A percentile compares a stretch with the other conserved stretches of the same genome.
Evolutionary conservation across 768 basidiomycete genomes (phyloP).

Genomic region (Serpula lacrymans): DNA sequence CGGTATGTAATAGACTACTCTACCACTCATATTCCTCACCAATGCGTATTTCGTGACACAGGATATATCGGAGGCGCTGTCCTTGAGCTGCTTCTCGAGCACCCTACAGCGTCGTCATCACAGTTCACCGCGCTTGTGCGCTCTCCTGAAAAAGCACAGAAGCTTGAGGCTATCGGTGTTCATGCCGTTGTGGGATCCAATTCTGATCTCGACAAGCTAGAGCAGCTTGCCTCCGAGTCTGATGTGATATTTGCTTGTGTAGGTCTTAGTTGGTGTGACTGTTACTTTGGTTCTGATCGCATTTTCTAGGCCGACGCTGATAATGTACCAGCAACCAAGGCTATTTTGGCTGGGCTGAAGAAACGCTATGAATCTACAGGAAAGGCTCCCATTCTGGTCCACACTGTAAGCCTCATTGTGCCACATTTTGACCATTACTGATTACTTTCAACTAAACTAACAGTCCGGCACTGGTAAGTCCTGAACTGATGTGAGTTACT

Average conservation of each 20-base stretch:
- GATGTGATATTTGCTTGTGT: constrained; percentile 44
- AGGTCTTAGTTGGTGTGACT: constrained; percentile 7
- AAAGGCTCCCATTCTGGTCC: constrained; percentile 47
- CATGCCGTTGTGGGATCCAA: constrained; percentile 40
- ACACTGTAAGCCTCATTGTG: constrained; percentile 53
- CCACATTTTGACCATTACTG: no score
- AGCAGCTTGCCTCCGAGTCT: constrained; percentile 40
- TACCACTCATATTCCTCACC: background rate
- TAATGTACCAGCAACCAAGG: constrained; percentile 38
- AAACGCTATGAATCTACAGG: constrained; percentile 40
- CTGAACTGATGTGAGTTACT: background rate
- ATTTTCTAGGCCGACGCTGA: constrained; percentile 43
- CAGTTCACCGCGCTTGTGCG: constrained; percentile 28
- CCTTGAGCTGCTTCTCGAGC: constrained; percentile 26
- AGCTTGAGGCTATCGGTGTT: constrained; percentile 22
- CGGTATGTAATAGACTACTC: constrained; percentile 21
- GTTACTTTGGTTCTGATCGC: constrained; percentile 18
- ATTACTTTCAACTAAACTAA: no score
- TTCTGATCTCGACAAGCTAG: constrained; percentile 38
- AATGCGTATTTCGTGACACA: constrained; percentile 4
- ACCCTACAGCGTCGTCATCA: constrained; percentile 17
- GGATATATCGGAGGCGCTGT: constrained; percentile 35
- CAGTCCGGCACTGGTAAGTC: background rate
- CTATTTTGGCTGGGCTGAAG: constrained; percentile 52
- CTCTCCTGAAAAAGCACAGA: constrained; percentile 26